Conservation (phyloP, 306 rosid genomes). For the Vachellia collinsii region DNA sequence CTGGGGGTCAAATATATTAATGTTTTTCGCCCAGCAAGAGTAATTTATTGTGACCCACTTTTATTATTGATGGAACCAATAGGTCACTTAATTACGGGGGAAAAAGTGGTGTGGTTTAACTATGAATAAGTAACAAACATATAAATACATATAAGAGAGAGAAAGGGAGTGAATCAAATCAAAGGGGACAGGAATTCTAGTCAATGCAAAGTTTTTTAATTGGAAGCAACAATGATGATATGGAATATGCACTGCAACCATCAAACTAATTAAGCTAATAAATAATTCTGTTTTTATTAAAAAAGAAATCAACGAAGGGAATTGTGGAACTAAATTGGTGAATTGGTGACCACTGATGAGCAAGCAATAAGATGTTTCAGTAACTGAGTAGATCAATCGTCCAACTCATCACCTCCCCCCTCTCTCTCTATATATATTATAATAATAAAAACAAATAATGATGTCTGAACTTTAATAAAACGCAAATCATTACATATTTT, state of each 20-base stretch:
- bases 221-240: slow-evolving; percentile 48
- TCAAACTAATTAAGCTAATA: background rate
- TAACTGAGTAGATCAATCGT: slow-evolving; percentile 34
- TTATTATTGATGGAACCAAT: background rate
- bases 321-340: background rate
- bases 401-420: slow-evolving; percentile 34
- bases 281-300: background rate
- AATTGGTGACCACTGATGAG: background rate
- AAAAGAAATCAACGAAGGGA: background rate
- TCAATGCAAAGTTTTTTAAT: slow-evolving; percentile 23
- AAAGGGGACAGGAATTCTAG: slow-evolving; percentile 36
- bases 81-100: background rate
- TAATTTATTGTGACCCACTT: background rate
- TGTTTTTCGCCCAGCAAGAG: background rate
- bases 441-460: slow-evolving; percentile 19
- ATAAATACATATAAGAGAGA: background rate
- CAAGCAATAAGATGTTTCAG: slow-evolving; percentile 21
- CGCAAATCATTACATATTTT: slow-evolving; percentile 34
- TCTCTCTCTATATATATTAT: too few species aligned
- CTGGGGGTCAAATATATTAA: background rate
- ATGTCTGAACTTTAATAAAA: slow-evolving; percentile 49
- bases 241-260: slow-evolving; percentile 37
- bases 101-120: too few species aligned
- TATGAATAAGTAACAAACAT: too few species aligned
- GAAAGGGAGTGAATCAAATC: background rate